phyloP scores from a whole-genome alignment of 2,329 filamentous ascomycete genomes.

The Neonectria hederae region DNA sequence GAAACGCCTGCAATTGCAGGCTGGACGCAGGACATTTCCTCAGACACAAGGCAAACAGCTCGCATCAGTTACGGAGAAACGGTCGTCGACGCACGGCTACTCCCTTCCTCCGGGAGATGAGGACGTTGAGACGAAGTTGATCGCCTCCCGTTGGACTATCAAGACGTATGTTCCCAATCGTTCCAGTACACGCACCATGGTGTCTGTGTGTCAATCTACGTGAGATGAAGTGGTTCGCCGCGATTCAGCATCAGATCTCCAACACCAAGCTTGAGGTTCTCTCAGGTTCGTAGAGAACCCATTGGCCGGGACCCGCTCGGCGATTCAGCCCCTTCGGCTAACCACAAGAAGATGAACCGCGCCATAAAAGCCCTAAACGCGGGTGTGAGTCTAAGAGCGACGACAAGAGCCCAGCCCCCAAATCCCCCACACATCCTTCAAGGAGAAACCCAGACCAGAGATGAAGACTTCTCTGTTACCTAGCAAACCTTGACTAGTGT shows the following conservation, averaged over 20 bases:
- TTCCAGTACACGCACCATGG: slow-evolving; percentile 2
- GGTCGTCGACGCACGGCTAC: neutral
- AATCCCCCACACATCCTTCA: slow-evolving; percentile 22
- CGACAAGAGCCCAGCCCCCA: slow-evolving; percentile 20
- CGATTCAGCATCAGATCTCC: slow-evolving; percentile 18
- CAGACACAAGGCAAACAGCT: slow-evolving; percentile 8
- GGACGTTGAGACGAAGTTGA: neutral
- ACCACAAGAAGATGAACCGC: slow-evolving; percentile 31
- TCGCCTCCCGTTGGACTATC: neutral
- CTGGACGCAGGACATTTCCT: slow-evolving; percentile 13
- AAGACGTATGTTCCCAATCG: neutral
- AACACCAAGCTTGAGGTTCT: slow-evolving; percentile 29
- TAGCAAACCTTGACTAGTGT: slow-evolving; percentile 26
- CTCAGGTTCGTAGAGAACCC: slow-evolving; percentile 33
- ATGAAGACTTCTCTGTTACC: slow-evolving; percentile 9
- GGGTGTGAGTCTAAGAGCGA: slow-evolving; percentile 32
- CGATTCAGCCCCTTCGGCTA: slow-evolving; percentile 35
- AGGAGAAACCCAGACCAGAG: slow-evolving; percentile 12
- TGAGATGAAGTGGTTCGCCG: slow-evolving; percentile 9
- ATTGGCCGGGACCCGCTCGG: slow-evolving; percentile 24
- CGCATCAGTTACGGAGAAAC: slow-evolving; percentile 16
- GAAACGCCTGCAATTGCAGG: slow-evolving; percentile 3
- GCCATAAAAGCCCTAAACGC: slow-evolving; percentile 23
- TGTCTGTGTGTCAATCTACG: slow-evolving; percentile 9
- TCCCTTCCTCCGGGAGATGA: slow-evolving; percentile 19